These are phyloP conservation scores for Saccharomyces hybrid DNA, from an alignment of 1,139 yeast genomes.

Conservation along the genomic window DNA sequence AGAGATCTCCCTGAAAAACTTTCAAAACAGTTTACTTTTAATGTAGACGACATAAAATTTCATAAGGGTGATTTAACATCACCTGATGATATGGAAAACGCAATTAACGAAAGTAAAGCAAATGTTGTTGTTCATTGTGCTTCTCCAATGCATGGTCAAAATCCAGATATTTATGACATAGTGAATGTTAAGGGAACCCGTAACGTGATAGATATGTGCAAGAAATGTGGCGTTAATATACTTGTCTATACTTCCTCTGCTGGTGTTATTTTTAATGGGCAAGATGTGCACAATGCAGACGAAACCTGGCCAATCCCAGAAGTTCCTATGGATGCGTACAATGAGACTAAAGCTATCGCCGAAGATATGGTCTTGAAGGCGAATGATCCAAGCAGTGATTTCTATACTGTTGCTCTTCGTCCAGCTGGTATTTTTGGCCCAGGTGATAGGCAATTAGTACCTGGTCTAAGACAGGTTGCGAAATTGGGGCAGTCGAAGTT, in stretches of 20 bases:
- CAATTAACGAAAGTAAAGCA: constrained; percentile 54
- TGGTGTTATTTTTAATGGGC: constrained; percentile 93
- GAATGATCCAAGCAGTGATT: constrained; percentile 45
- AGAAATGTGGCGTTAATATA: constrained; percentile 48
- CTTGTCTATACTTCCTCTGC: constrained; percentile 95
- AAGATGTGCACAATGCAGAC: constrained; percentile 82
- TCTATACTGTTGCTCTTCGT: constrained; percentile 76
- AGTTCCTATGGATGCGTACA: constrained; percentile 93
- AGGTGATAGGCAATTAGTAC: constrained; percentile 94
- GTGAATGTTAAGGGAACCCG: constrained; percentile 89
- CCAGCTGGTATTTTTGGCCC: constrained; percentile 99
- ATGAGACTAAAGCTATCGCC: constrained; percentile 89
- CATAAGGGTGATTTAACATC: constrained; percentile 84
- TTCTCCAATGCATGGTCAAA: constrained; percentile 88
- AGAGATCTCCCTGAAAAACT: constrained; percentile 73
- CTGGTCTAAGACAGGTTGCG: constrained; percentile 82
- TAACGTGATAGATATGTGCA: constrained; percentile 62
- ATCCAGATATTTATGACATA: constrained; percentile 70
- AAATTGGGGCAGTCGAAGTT: constrained; percentile 80
- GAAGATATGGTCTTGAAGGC: constrained; percentile 75
- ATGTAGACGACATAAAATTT: constrained; percentile 47
- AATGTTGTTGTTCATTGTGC: constrained; percentile 91
- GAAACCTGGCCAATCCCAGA: constrained; percentile 92
- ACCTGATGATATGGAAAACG: constrained; percentile 55
- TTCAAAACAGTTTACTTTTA: constrained; percentile 68